A percentile compares a stretch with the other conserved stretches of the same genome.
Evolutionary conservation across 148 eudicot species (phyloP).

Genomic region (Camellia japonica): DNA sequence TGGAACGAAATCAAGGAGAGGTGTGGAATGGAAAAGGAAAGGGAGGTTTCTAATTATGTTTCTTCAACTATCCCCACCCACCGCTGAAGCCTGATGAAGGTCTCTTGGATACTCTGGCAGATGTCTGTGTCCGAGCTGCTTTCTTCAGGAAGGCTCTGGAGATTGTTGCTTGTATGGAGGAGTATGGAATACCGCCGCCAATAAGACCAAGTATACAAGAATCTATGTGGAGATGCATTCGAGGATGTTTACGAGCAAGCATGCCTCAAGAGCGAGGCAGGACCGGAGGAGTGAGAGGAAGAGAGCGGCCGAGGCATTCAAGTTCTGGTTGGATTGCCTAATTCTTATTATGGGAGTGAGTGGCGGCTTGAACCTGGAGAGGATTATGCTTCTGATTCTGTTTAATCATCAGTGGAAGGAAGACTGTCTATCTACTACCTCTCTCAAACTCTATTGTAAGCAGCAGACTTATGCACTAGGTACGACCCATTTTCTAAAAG

Average conservation of each 20-base stretch:
- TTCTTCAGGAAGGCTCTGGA: conserved; percentile 93
- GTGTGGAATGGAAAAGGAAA: conserved; percentile 38
- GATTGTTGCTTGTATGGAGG: conserved; percentile 97
- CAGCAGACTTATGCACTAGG: neutral
- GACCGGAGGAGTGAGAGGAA: conserved; percentile 79
- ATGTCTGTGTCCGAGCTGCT: conserved; percentile 92
- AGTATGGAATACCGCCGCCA: conserved; percentile 79
- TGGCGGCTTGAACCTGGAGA: conserved; percentile 67
- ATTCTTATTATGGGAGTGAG: conserved; percentile 76
- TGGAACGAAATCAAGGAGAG: conserved; percentile 96
- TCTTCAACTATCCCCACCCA: conserved; percentile 39
- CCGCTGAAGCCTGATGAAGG: conserved; percentile 74
- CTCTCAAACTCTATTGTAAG: neutral
- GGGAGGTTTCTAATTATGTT: conserved; percentile 17
- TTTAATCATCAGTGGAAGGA: conserved; percentile 4
- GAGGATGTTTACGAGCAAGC: conserved; percentile 97
- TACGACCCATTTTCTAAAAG: too few species aligned
- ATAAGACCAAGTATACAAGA: conserved; percentile 77
- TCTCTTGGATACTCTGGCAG: conserved; percentile 77
- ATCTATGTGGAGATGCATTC: conserved; percentile 99
- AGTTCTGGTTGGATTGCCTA: conserved; percentile 94
- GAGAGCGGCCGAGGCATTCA: conserved; percentile 96
- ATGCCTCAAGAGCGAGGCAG: conserved; percentile 88
- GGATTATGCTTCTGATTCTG: conserved; percentile 27
- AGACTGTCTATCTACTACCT: too few species aligned